phyloP scores from a whole-genome alignment of 2,329 filamentous ascomycete species.

The Scleromitrula shiraiana region DNA sequence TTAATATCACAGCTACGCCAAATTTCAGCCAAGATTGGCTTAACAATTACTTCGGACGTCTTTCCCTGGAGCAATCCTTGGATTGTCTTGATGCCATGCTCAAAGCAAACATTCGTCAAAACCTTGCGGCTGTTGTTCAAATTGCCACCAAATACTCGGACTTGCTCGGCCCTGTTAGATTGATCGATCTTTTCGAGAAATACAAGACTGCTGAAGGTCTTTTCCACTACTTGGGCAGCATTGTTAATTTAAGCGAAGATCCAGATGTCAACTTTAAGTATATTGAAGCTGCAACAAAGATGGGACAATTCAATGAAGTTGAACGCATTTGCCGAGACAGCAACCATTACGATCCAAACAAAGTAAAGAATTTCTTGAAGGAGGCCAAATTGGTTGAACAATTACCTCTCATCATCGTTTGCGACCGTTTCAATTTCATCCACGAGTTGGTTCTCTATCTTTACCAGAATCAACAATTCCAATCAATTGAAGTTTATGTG shows the following conservation, averaged over 20 bases:
- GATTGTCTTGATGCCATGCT: slow-evolving; percentile 96
- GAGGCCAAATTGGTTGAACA: slow-evolving; percentile 89
- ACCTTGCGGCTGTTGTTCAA: slow-evolving; percentile 88
- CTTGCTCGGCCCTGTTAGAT: slow-evolving; percentile 73
- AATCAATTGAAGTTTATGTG: slow-evolving; percentile 96
- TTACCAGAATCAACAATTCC: slow-evolving; percentile 98
- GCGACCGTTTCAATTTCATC: slow-evolving; percentile 98
- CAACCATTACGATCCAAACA: slow-evolving; percentile 44
- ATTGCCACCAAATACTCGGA: slow-evolving; percentile 98
- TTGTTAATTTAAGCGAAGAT: slow-evolving; percentile 94
- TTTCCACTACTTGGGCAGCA: slow-evolving; percentile 96
- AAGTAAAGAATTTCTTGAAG: slow-evolving; percentile 99
- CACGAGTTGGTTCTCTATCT: slow-evolving; percentile 94
- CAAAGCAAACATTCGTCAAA: slow-evolving; percentile 92
- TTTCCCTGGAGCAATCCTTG: slow-evolving; percentile 90
- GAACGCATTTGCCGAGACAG: slow-evolving; percentile 96
- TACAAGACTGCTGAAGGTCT: slow-evolving; percentile 95
- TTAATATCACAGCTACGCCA: slow-evolving; percentile 73
- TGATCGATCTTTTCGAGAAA: slow-evolving; percentile 94
- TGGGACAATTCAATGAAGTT: slow-evolving; percentile 90
- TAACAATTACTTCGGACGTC: slow-evolving; percentile 82
- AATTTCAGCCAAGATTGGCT: slow-evolving; percentile 90
- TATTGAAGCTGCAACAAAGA: slow-evolving; percentile 90
- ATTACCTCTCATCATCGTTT: slow-evolving; percentile 93
- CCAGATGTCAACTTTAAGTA: slow-evolving; percentile 98